Base-by-base conservation (phyloP, 805 yeast genomes). In the Saccharomycopsis fermentans region DNA sequence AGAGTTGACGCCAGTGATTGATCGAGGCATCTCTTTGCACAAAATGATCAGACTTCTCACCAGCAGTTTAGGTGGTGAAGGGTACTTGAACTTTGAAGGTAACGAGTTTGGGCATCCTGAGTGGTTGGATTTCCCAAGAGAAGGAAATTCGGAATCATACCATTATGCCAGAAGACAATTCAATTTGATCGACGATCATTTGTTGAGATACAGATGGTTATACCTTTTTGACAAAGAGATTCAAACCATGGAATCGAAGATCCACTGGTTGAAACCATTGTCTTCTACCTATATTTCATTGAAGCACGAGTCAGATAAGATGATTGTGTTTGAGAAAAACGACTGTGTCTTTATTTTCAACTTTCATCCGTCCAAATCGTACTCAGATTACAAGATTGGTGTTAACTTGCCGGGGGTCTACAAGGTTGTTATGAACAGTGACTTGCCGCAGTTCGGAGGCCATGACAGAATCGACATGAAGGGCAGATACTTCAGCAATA, bases 31-130 rank as follows among this genome's bases (percentile, higher is more conserved):
- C 50, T 83, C 96, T 19, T 76, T 92, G 62, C 99, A 92, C 73
- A 92, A 92, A 70, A 72, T 94, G 82, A 94, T 92, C 62, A 79
- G 99, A 63, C 76, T 94, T 58, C 66, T 91, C 24, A 92, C 98
- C 1, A 91, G 89, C 66, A 76, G 91, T 1, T 76, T 92, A n/a
- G 98, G 98, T 53, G 99, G 99, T 58, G 98, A 92, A 72, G 97
- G 96, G 0, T 92, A 92, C 68, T 79, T 92, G 68, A 92, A 91
- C 70, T 92, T 92, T 70, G 97, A 92, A 76, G 98, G 99, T 59
- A 92, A 92, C 68, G 99, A 92, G 73, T 92, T 94, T 74, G 99
- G 99, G 17, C 99, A 92, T 67, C 99, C 98, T 2, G 99, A 92
- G 70, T 92, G 99, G 99, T 80, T 94, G 56, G 99, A 92, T 71